Evolutionary conservation across 352 stramenopile species (phyloP).

Genomic region (Thalassiosira pacifica): DNA sequence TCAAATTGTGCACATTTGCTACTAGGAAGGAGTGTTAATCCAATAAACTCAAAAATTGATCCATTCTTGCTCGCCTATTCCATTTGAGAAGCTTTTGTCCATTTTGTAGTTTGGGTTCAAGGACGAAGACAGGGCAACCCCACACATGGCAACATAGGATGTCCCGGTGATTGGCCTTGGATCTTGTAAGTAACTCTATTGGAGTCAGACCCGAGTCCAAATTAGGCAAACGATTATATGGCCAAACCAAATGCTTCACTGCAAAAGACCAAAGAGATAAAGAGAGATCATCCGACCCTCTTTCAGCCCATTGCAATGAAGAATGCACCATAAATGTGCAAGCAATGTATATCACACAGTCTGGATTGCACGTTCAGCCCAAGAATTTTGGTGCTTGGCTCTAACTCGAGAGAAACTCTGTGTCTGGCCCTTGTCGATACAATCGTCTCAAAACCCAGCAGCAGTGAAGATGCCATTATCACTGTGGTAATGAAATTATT

Average conservation of each 20-base stretch:
- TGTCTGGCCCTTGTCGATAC: background rate
- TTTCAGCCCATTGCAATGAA: background rate
- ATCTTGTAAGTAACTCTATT: background rate
- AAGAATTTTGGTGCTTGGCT: background rate
- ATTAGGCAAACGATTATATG: background rate
- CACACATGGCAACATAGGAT: background rate
- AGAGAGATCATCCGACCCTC: background rate
- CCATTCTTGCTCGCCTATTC: background rate
- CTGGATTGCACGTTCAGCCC: background rate
- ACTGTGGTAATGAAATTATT: background rate
- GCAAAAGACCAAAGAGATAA: background rate
- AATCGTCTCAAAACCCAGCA: background rate
- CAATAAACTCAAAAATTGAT: background rate
- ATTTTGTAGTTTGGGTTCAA: background rate
- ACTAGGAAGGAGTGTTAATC: background rate
- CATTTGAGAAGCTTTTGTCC: background rate
- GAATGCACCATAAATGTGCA: slow-evolving; percentile 1
- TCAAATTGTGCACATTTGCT: background rate
- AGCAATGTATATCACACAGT: background rate
- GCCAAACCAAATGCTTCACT: background rate
- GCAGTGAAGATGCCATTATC: background rate
- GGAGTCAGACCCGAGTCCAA: no score
- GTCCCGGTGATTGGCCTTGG: background rate
- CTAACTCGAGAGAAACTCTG: no score
- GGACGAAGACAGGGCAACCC: background rate